These are phyloP conservation scores for Scenedesmus sp. DNA, from an alignment of 163 green algal genomes.

Conservation along the genomic window DNA sequence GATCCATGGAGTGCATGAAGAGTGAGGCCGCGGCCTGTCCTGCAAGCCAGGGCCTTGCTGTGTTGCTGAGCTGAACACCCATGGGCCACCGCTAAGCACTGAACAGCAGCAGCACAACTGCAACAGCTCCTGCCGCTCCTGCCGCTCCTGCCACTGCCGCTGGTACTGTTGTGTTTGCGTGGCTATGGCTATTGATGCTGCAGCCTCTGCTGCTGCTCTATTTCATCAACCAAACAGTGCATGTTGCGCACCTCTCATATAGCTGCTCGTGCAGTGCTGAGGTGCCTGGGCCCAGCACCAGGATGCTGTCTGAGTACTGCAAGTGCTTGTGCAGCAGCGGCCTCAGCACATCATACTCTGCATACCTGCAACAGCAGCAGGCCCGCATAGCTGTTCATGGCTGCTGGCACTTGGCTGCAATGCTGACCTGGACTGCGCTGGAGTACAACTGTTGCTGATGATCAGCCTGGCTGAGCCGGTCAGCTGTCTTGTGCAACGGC, in stretches of 20 bases:
- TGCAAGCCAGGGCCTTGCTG: background rate
- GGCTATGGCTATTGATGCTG: background rate
- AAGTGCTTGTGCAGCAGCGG: constrained; percentile 39
- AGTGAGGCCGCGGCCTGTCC: too few species aligned
- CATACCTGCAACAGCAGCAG: constrained; percentile 23
- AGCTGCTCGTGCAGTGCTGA: constrained; percentile 49
- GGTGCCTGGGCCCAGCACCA: constrained; percentile 35
- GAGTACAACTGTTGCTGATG: background rate
- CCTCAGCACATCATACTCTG: constrained; percentile 21
- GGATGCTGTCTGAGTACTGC: constrained; percentile 31
- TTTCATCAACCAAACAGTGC: background rate
- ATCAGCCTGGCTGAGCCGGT: background rate
- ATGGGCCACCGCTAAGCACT: too few species aligned
- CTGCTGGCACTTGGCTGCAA: background rate
- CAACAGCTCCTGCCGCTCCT: background rate
- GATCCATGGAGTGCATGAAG: too few species aligned
- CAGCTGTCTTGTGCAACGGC: too few species aligned
- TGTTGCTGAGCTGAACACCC: background rate
- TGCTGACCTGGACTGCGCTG: background rate
- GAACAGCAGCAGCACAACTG: background rate
- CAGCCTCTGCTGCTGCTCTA: background rate
- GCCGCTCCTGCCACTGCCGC: background rate
- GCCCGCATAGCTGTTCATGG: background rate
- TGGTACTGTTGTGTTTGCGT: background rate
- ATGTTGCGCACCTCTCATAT: constrained; percentile 41